Percentiles rank a stretch among this genome's conserved stretches.
These are phyloP conservation scores for Leccinum subgranulosum DNA, from an alignment of 768 basidiomycete genomes.

Conservation along the genomic window DNA sequence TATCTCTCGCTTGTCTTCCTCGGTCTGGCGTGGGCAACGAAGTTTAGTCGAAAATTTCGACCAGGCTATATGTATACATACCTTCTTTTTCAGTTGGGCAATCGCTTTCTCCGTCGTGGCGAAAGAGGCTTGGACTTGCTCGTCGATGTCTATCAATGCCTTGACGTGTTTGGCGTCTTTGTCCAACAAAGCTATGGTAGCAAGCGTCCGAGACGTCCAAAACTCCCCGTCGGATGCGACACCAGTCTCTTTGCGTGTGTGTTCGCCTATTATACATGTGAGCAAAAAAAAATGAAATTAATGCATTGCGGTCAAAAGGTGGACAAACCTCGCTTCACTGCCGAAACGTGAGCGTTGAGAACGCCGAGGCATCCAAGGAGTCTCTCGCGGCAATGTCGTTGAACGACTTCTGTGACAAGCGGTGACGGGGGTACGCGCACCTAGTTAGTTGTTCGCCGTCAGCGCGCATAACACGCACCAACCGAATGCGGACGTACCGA, in stretches of 20 bases:
- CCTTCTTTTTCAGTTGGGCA: conserved; percentile 42
- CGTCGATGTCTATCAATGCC: conserved; percentile 48
- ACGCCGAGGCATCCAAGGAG: conserved; percentile 75
- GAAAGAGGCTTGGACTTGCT: conserved; percentile 49
- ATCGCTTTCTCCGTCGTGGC: conserved; percentile 43
- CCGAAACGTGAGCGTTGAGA: conserved; percentile 55
- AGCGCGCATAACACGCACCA: background rate
- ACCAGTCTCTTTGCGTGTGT: conserved; percentile 51
- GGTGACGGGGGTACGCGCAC: conserved; percentile 61
- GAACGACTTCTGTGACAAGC: conserved; percentile 69
- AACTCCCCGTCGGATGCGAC: conserved; percentile 71
- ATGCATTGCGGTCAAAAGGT: background rate
- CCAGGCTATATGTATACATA: conserved; percentile 19
- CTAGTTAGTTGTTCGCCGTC: conserved; percentile 27
- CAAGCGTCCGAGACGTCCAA: conserved; percentile 71
- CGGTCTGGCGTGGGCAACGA: conserved; percentile 3
- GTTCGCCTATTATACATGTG: conserved; percentile 35
- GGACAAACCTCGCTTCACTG: conserved; percentile 50
- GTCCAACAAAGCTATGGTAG: conserved; percentile 54
- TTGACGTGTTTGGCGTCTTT: conserved; percentile 67
- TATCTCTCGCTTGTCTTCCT: conserved; percentile 15
- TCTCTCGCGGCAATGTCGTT: conserved; percentile 60
- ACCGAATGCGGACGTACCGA: conserved; percentile 45
- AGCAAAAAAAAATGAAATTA: conserved; percentile 1
- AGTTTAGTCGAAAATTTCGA: background rate